These are phyloP conservation scores for Solanum corneliomulleri DNA, from an alignment of 257 asterid species.

Conservation along the genomic window DNA sequence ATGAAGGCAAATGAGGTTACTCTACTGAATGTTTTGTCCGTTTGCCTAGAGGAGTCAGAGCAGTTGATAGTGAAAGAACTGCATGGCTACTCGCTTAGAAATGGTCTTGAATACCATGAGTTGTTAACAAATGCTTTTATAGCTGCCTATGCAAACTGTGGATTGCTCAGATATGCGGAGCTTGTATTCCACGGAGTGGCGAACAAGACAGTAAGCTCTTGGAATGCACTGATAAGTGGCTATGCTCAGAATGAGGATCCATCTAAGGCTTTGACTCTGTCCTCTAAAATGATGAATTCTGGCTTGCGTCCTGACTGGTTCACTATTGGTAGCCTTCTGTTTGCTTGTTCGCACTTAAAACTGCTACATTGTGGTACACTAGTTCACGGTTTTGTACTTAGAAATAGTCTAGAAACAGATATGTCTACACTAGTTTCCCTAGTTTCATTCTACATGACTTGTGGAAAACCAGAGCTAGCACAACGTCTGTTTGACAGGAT, in stretches of 20 bases:
- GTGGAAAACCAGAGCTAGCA: conserved; percentile 11
- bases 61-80: conserved; percentile 17
- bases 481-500: not conserved
- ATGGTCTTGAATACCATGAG: not conserved
- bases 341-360: conserved; percentile 9
- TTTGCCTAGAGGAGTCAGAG: conserved; percentile 9
- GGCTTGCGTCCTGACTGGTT: conserved; percentile 18
- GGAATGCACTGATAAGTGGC: conserved; percentile 19
- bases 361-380: conserved; percentile 1
- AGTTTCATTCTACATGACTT: conserved; percentile 14
- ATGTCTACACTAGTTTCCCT: conserved; percentile 8
- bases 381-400: conserved; percentile 14
- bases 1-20: conserved; percentile 16
- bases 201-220: conserved; percentile 16
- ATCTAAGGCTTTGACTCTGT: conserved; percentile 1
- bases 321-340: conserved; percentile 16
- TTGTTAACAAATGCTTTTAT: conserved; percentile 17
- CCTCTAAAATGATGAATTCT: conserved; percentile 4
- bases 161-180: conserved; percentile 6
- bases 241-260: conserved; percentile 8
- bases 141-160: conserved; percentile 20
- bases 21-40: conserved; percentile 12
- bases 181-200: conserved; percentile 1
- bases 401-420: conserved; percentile 14
- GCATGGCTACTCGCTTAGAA: conserved; percentile 17